A percentile compares a stretch with the other conserved stretches of the same genome.
These are phyloP conservation scores for Suillus occidentalis DNA, from an alignment of 768 basidiomycete genomes.

Conservation along the genomic window DNA sequence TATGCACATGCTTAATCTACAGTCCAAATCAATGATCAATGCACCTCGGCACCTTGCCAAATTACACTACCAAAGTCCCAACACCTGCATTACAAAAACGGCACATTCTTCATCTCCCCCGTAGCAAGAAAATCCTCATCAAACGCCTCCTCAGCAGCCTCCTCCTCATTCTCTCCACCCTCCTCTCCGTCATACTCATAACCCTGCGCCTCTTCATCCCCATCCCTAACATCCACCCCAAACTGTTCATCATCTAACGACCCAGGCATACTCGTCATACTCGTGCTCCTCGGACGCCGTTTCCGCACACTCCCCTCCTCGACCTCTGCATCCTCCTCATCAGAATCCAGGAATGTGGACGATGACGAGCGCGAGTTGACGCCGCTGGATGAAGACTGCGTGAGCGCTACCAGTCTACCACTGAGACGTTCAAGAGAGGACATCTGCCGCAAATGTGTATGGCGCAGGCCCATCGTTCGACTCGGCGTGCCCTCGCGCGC, in stretches of 20 bases:
- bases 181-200: conserved; percentile 36
- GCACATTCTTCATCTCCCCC: conserved; percentile 82
- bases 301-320: conserved; percentile 40
- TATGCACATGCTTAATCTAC: background rate
- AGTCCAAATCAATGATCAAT: background rate
- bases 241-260: conserved; percentile 67
- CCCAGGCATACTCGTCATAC: conserved; percentile 86
- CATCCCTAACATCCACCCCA: conserved; percentile 44
- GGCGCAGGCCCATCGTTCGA: conserved; percentile 32
- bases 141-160: conserved; percentile 70
- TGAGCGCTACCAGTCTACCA: conserved; percentile 53
- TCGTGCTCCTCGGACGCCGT: conserved; percentile 51
- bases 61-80: background rate
- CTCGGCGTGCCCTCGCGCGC: conserved; percentile 16
- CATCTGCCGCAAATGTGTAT: conserved; percentile 61
- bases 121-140: conserved; percentile 79
- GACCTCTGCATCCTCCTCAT: conserved; percentile 42
- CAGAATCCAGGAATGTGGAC: conserved; percentile 51
- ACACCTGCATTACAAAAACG: conserved; percentile 47
- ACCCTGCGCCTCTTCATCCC: conserved; percentile 26
- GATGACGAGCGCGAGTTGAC: conserved; percentile 55
- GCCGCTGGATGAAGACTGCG: conserved; percentile 45
- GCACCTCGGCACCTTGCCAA: background rate
- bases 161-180: conserved; percentile 50
- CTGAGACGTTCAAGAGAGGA: conserved; percentile 75